phyloP scores from a whole-genome alignment of 148 eudicot species.

The Amaranthus cruentus region DNA sequence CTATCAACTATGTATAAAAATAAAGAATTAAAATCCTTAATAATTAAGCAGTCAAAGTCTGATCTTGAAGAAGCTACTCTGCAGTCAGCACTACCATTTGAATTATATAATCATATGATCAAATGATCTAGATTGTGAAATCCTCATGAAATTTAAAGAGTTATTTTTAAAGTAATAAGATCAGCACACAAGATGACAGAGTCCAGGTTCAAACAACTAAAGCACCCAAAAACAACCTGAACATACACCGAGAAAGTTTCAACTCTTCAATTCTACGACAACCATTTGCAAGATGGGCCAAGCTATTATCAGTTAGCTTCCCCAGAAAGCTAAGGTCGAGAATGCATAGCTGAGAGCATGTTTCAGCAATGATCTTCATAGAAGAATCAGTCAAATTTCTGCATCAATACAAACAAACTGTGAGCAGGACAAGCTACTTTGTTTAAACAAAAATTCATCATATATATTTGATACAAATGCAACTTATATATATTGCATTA shows the following conservation, averaged over 20 bases:
- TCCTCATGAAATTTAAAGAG: neutral
- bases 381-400: constrained; percentile 79
- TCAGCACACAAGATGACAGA: neutral
- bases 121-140: neutral
- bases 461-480: neutral
- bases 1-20: neutral
- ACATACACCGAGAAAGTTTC: constrained; percentile 53
- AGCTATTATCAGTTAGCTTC: constrained; percentile 60
- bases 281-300: constrained; percentile 77
- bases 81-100: neutral
- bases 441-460: neutral
- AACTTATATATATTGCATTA: neutral
- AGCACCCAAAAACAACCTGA: constrained; percentile 50
- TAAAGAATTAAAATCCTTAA: neutral
- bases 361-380: constrained; percentile 52
- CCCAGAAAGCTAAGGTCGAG: constrained; percentile 58
- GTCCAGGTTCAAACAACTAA: constrained; percentile 1
- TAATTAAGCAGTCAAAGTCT: neutral
- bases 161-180: neutral
- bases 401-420: constrained; percentile 30
- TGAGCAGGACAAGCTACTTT: constrained; percentile 3
- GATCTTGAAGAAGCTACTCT: neutral
- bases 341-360: constrained; percentile 51
- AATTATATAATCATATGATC: neutral
- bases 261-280: constrained; percentile 48